Conservation (phyloP, 169 alveolate genomes). For the Eimeria sp. region DNA sequence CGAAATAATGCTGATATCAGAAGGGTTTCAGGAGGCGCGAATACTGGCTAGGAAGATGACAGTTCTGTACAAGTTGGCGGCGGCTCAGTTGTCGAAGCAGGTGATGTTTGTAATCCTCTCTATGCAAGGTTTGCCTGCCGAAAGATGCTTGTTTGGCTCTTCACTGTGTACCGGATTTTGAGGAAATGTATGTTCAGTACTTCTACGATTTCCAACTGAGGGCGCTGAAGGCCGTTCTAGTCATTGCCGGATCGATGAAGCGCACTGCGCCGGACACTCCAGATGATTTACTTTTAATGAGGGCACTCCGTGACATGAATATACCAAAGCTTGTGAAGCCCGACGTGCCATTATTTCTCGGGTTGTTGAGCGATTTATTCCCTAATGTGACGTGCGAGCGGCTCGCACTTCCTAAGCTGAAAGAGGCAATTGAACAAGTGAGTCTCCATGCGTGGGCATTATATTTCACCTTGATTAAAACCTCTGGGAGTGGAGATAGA, state of each 20-base stretch:
- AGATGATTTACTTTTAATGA: conserved; percentile 97
- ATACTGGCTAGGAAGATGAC: conserved; percentile 97
- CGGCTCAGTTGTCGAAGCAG: conserved; percentile 95
- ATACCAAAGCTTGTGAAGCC: conserved; percentile 95
- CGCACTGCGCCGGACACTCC: conserved; percentile 95
- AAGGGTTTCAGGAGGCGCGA: conserved; percentile 96
- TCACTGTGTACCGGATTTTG: neutral
- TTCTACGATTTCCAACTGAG: conserved; percentile 99
- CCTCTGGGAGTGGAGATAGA: neutral
- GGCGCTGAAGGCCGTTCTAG: conserved; percentile 97
- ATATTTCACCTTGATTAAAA: neutral
- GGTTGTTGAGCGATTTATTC: conserved; percentile 97
- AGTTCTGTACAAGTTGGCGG: conserved; percentile 94
- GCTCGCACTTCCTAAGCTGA: conserved; percentile 93
- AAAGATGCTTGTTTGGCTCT: neutral
- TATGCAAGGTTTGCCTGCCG: neutral
- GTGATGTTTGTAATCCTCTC: conserved; percentile 80
- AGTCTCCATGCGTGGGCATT: neutral
- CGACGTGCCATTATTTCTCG: conserved; percentile 97
- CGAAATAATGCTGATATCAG: conserved; percentile 99
- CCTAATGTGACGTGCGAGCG: conserved; percentile 94
- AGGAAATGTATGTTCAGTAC: conserved; percentile 69
- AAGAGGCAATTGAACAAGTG: conserved; percentile 83
- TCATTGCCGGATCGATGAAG: conserved; percentile 98
- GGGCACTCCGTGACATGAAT: conserved; percentile 98